Evolutionary conservation across 805 yeast genomes (phyloP), one percentile per base, ranked within the genome.

Genomic region (Metschnikowia lochheadii): DNA sequence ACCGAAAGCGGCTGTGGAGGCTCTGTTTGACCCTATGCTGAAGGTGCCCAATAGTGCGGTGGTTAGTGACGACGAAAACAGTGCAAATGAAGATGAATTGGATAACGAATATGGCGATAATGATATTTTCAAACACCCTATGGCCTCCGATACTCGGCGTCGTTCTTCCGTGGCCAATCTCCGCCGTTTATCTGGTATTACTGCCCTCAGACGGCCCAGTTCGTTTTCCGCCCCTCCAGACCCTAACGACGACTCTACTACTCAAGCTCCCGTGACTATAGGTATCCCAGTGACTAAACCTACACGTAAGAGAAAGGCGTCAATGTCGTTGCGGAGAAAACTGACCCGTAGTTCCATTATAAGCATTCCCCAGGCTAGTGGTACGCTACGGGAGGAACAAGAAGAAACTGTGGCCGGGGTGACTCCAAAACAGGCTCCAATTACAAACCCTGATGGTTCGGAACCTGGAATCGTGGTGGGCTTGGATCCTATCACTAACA

Each of bases 131-230:
- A 67, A 66, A 49, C 59, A 54, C 31, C 69, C 70, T 4, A 45
- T 49, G 15, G 55, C 49, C n/a, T 40, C 37, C 13, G 46, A 49
- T 13, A 39, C 47, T 26, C 54, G 67, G 49, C 55, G 75, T 40
- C 62, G 66, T 32, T 61, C 68, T 18, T 67, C 73, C 7, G 61
- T 63, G 4, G 56, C 62, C 2, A 53, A 63, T 18, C 74, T 65
- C 51, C 63, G 75, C 36, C 51, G 77, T 39, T 61, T 72, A 26
- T 70, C 76, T 1, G 72, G 73, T 6, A 69, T 71, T 29, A 55
- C 66, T 8, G 61, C 60, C 2, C 56, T 57, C 23, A 51, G 63
- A 10, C 57, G 73, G 18, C 65, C 64, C 5, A 49, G 53, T 44
- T 31, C 51, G 29, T 33, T 44, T 18, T 70, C 75, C 0, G 51